Conservation (phyloP, 2,329 filamentous ascomycete species). For the Fusarium sp. region DNA sequence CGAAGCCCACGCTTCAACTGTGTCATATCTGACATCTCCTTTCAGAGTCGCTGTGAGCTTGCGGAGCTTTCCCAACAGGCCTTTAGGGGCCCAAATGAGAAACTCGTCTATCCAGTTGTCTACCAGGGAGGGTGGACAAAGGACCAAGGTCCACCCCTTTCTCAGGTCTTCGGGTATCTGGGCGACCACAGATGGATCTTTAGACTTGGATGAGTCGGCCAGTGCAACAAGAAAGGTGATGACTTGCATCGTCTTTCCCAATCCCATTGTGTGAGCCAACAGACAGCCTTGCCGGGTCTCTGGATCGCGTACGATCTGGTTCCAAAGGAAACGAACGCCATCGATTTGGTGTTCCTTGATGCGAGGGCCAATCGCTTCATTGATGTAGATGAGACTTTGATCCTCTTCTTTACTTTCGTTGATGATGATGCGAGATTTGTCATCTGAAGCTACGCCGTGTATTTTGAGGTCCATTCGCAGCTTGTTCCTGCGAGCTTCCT, state of each 20-base stretch:
- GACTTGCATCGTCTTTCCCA: conserved; percentile 93
- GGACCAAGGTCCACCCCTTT: conserved; percentile 73
- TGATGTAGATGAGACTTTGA: conserved; percentile 72
- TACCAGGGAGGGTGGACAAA: conserved; percentile 81
- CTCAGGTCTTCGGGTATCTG: conserved; percentile 78
- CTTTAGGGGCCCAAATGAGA: conserved; percentile 72
- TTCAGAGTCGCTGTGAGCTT: conserved; percentile 62
- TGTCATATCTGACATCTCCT: conserved; percentile 53
- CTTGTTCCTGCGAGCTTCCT: conserved; percentile 63
- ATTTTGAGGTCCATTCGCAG: conserved; percentile 60
- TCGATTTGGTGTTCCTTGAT: conserved; percentile 86
- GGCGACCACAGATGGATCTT: conserved; percentile 64
- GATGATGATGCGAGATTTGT: conserved; percentile 68
- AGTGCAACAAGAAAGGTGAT: conserved; percentile 86
- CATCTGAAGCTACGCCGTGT: conserved; percentile 56
- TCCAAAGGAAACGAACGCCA: conserved; percentile 90
- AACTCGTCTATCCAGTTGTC: conserved; percentile 89
- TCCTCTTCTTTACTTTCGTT: conserved; percentile 74
- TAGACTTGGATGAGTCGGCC: conserved; percentile 71
- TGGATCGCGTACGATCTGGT: conserved; percentile 75
- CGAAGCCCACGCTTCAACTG: conserved; percentile 69
- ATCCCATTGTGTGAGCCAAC: conserved; percentile 89
- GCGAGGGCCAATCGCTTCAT: conserved; percentile 69
- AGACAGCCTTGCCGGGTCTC: conserved; percentile 78
- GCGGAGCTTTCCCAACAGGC: conserved; percentile 66